Conservation (phyloP, 176 grass and related monocot genomes). For the Aegilops umbellulata region DNA sequence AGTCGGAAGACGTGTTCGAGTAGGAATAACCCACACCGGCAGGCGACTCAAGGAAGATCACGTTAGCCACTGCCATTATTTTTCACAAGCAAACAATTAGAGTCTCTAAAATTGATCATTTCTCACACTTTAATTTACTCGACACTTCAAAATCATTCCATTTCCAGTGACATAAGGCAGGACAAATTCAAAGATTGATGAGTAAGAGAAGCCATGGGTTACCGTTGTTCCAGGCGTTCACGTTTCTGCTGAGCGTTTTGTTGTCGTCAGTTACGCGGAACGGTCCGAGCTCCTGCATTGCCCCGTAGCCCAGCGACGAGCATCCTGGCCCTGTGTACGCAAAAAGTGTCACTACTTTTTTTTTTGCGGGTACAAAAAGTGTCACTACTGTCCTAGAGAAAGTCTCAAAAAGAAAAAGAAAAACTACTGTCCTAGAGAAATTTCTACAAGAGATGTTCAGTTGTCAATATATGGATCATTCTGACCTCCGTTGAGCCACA, state of each 20-base stretch:
- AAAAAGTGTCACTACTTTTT: no score
- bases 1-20: conserved; percentile 36
- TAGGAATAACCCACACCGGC: conserved; percentile 59
- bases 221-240: conserved; percentile 51
- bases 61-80: conserved; percentile 42
- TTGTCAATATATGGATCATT: not conserved
- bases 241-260: conserved; percentile 43
- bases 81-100: not conserved
- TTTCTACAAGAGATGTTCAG: not conserved
- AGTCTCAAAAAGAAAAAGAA: no score
- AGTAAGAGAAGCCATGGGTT: no score
- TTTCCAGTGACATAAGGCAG: no score
- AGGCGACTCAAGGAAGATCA: conserved; percentile 53
- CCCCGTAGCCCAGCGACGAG: conserved; percentile 44
- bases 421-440: not conserved
- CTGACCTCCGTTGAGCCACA: conserved; percentile 71
- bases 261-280: conserved; percentile 45
- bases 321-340: conserved; percentile 47
- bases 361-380: no score
- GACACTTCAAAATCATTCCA: no score
- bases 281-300: conserved; percentile 47
- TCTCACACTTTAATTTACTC: no score
- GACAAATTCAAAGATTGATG: no score
- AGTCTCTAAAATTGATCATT: no score
- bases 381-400: no score